Evolutionary conservation across 805 yeast genomes (phyloP).

Genomic region (fission yeast (Schizosaccharomyces pombe)): DNA sequence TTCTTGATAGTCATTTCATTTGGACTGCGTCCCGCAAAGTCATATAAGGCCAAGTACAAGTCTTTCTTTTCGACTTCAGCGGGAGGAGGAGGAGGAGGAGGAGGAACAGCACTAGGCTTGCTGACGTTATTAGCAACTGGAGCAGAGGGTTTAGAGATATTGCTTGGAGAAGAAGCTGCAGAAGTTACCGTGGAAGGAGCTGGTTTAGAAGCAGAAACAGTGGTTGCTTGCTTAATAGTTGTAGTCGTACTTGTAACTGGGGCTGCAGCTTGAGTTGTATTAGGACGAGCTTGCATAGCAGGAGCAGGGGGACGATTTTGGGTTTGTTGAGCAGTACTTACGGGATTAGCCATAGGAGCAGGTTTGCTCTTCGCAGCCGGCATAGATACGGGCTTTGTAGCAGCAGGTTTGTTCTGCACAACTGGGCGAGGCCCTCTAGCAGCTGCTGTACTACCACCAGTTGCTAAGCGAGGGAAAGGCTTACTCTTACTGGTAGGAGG

Average conservation of each 20-base stretch:
- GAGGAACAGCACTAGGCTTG: constrained; percentile 15
- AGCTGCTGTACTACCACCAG: background rate
- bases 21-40: constrained; percentile 70
- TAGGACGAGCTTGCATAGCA: too few species aligned
- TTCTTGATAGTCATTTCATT: constrained; percentile 56
- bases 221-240: constrained; percentile 7
- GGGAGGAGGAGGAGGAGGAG: constrained; percentile 54
- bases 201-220: constrained; percentile 6
- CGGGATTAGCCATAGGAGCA: too few species aligned
- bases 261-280: too few species aligned
- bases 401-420: too few species aligned
- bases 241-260: constrained; percentile 6
- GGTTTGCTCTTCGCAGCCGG: too few species aligned
- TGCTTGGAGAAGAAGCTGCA: constrained; percentile 3
- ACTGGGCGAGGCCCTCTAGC: background rate
- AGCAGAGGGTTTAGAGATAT: too few species aligned
- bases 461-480: constrained; percentile 14
- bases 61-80: constrained; percentile 42
- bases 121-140: too few species aligned
- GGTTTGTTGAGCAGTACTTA: too few species aligned
- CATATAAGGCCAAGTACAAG: constrained; percentile 65
- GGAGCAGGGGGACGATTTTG: background rate
- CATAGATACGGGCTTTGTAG: background rate
- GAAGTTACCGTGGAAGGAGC: constrained; percentile 11
- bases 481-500: constrained; percentile 52